A percentile compares a stretch with the other conserved stretches of the same genome.
Evolutionary conservation across 2,329 filamentous ascomycete genomes (phyloP).

Genomic region (Phyllosticta paracitricarpa): DNA sequence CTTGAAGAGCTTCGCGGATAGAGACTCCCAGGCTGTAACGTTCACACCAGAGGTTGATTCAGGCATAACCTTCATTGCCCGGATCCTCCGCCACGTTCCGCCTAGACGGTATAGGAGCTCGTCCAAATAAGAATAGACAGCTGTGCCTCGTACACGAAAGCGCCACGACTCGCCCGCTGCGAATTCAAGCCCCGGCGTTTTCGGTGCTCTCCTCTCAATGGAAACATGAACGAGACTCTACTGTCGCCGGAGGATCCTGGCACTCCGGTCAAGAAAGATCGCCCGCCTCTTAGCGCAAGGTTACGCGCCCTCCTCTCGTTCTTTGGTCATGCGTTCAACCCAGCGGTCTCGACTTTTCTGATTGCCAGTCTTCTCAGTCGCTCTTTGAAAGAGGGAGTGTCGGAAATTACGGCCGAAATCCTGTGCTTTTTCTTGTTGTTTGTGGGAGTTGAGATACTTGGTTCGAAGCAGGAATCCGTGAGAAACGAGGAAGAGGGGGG

Average conservation of each 20-base stretch:
- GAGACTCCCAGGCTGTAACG: background rate
- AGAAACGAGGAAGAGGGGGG: background rate
- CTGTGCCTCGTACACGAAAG: background rate
- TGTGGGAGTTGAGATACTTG: background rate
- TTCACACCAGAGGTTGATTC: background rate
- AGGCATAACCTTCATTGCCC: constrained; percentile 17
- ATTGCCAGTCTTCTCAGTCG: background rate
- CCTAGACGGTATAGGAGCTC: constrained; percentile 11
- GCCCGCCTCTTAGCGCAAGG: background rate
- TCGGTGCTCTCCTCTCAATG: background rate
- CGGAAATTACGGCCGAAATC: background rate
- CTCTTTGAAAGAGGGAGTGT: background rate
- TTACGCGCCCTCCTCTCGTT: background rate
- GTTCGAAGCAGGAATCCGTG: background rate
- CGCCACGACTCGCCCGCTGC: background rate
- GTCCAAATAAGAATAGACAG: background rate
- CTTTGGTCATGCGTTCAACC: background rate
- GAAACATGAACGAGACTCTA: background rate
- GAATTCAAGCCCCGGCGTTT: background rate
- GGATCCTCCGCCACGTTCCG: constrained; percentile 51
- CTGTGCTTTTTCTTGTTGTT: background rate
- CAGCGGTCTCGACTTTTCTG: background rate
- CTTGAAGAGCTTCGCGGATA: background rate
- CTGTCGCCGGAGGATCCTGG: background rate
- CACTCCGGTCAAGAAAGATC: background rate